Base-by-base conservation (phyloP, 2,329 filamentous ascomycete genomes). In the Emmonsia crescens region DNA sequence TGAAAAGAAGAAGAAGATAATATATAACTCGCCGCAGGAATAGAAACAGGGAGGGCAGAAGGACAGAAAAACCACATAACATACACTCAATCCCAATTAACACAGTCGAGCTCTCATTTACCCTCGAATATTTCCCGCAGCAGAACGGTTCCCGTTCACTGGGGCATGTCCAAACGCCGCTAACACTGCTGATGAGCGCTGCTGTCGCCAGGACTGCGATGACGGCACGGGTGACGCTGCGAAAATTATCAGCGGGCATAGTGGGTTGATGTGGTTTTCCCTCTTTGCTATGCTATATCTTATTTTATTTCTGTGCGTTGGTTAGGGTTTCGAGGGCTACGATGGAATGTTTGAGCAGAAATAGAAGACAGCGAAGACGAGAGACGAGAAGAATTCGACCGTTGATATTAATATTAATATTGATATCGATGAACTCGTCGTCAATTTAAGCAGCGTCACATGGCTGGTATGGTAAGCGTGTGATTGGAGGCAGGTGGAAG, bases 101-200 rank as follows among this genome's bases (percentile, higher is more conserved):
- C n/a, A 24, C 48, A 38, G 36, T 36, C 16, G 27, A n/a, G 1
- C 40, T 36, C 27, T 36, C 54, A 27, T 51, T n/a, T 10, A 44
- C 16, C 5, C n/a, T 44, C 52, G 38, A 21, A 49, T 64, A 62
- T 16, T 31, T 60, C 1, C 29, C 57, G 40, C 64, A 65, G 44
- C 63, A 65, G 38, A 60, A 59, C 10, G 64, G 61, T 52, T 64
- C 62, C 21, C 64, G 61, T 14, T 61, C 64, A 46, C 64, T 65
- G 12, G 64, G 64, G 55, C 64, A 65, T 3, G 64, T 65, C 64
- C 64, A 65, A 5, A 65, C 64, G 6, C 55, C 64, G 38, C 49
- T 27, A n/a, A 54, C 57, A 52, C 5, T 57, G 52, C 46, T 21
- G 10, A 56, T 24, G 33, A 62, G n/a, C 12, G 44, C 38, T 31